A percentile compares a stretch with the other conserved stretches of the same genome.
Evolutionary conservation across 257 asterid genomes (phyloP).

Genomic region (Schizonepeta tenuifolia): DNA sequence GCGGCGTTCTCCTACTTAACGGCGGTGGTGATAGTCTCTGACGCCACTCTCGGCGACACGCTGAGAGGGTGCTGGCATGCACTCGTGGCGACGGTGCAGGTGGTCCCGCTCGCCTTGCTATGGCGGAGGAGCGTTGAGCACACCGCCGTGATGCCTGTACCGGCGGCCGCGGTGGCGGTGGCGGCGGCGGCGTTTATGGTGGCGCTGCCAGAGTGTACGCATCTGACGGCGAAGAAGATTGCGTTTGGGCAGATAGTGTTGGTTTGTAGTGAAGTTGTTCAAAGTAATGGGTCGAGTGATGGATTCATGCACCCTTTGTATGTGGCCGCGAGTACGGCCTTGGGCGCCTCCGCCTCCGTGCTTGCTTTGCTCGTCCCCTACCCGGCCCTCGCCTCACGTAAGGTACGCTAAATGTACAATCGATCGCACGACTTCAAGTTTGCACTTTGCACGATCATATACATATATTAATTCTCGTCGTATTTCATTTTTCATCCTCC

Average conservation of each 20-base stretch:
- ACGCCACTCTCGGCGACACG: conserved; percentile 61
- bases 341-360: conserved; percentile 57
- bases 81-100: conserved; percentile 52
- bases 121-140: conserved; percentile 38
- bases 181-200: conserved; percentile 49
- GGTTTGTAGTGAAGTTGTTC: conserved; percentile 43
- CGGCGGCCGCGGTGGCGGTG: conserved; percentile 32
- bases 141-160: conserved; percentile 26
- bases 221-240: conserved; percentile 52
- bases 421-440: no score
- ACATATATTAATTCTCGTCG: no score
- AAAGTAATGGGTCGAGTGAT: conserved; percentile 15
- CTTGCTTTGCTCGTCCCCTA: conserved; percentile 58
- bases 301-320: conserved; percentile 50
- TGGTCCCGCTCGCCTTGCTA: conserved; percentile 53
- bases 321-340: conserved; percentile 55
- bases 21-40: conserved; percentile 48
- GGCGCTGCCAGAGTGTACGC: conserved; percentile 54
- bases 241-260: conserved; percentile 76
- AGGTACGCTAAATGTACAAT: no score
- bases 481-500: background rate
- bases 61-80: conserved; percentile 66
- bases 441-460: background rate
- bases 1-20: conserved; percentile 65
- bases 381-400: conserved; percentile 49